Conservation (phyloP, 2,329 filamentous ascomycete species). For the Xylariaceae sp. region DNA sequence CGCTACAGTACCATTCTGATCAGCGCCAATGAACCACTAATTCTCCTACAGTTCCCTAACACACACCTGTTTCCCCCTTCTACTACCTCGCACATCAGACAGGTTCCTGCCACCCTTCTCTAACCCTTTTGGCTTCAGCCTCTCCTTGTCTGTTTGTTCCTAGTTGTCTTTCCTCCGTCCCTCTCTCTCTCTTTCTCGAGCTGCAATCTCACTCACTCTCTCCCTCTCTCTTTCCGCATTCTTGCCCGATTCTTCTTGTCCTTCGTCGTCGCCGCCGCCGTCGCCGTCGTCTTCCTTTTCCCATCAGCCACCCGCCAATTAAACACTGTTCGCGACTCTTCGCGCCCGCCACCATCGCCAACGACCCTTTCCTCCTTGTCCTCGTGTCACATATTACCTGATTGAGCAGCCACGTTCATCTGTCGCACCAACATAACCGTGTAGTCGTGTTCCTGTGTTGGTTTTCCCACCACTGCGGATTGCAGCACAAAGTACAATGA, state of each 20-base stretch:
- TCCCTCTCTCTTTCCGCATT: background rate
- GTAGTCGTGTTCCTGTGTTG: background rate
- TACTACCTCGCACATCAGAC: too few relatives aligned
- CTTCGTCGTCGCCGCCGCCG: background rate
- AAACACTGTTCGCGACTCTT: background rate
- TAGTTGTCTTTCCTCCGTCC: background rate
- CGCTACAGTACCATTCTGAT: background rate
- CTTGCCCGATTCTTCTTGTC: background rate
- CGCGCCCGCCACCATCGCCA: background rate
- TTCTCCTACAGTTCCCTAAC: background rate
- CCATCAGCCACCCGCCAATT: background rate
- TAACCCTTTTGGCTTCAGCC: slow-evolving; percentile 12
- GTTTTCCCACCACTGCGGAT: background rate
- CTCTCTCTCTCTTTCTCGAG: background rate
- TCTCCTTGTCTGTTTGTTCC: background rate
- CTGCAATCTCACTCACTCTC: background rate
- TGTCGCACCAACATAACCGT: too few relatives aligned
- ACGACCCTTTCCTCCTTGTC: background rate
- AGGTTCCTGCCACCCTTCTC: slow-evolving; percentile 9
- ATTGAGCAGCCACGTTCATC: background rate
- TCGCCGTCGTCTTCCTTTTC: background rate
- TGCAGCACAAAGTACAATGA: slow-evolving; percentile 38
- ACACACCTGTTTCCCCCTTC: too few relatives aligned
- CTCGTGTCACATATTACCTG: background rate
- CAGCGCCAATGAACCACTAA: background rate